Evolutionary conservation across 495 filamentous ascomycete genomes (phyloP).

Genomic region (Tirmania nivea): DNA sequence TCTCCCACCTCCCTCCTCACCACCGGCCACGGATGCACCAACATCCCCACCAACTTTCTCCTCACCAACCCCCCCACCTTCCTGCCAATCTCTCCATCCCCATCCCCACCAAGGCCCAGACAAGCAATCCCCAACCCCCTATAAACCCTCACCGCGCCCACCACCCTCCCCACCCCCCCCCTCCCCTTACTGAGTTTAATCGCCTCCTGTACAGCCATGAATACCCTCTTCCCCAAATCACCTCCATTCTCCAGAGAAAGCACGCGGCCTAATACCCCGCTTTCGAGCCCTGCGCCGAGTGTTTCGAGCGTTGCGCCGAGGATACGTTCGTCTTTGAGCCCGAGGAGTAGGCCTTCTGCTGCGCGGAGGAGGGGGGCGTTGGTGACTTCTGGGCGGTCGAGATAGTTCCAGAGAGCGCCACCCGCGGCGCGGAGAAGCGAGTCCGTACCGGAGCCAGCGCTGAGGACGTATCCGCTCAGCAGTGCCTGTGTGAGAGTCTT

Average conservation of each 20-base stretch:
- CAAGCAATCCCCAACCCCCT: slow-evolving; percentile 23
- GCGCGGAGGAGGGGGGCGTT: slow-evolving; percentile 10
- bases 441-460: slow-evolving; percentile 66
- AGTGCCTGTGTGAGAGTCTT: slow-evolving; percentile 20
- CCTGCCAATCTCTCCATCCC: not conserved
- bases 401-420: slow-evolving; percentile 36
- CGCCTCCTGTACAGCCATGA: slow-evolving; percentile 47
- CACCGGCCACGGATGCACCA: slow-evolving; percentile 43
- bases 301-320: slow-evolving; percentile 56
- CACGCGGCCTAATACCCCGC: slow-evolving; percentile 20
- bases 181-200: slow-evolving; percentile 29
- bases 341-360: slow-evolving; percentile 1
- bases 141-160: slow-evolving; percentile 60
- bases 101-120: too few species aligned
- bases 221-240: slow-evolving; percentile 24
- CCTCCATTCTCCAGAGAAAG: not conserved
- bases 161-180: slow-evolving; percentile 51
- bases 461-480: slow-evolving; percentile 56
- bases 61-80: slow-evolving; percentile 22
- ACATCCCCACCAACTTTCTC: slow-evolving; percentile 34
- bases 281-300: slow-evolving; percentile 48
- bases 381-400: slow-evolving; percentile 20
- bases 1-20: slow-evolving; percentile 28
- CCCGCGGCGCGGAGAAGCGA: slow-evolving; percentile 54
- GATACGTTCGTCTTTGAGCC: slow-evolving; percentile 37